Base-by-base conservation (phyloP, 1,284 basidiomycete genomes). In the Amylostereum chailletii region DNA sequence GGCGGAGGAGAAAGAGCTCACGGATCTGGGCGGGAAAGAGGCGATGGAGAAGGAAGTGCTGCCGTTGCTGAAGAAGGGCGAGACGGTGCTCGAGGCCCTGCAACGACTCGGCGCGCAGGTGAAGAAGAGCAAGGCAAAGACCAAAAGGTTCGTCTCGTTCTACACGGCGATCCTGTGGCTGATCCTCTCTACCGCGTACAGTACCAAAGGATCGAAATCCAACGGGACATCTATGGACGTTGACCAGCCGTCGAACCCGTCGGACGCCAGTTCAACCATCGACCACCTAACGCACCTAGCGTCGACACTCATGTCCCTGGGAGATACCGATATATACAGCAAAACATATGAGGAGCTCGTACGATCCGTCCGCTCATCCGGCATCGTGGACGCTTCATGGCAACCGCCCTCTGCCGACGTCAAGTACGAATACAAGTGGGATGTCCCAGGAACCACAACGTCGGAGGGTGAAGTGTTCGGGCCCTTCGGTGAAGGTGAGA, bases 81-180 rank as follows among this genome's bases (percentile, higher is more conserved):
- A 99, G 69, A 89, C 89, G 0, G 89, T 98, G 1, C 71, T 97
- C 29, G 89, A 92, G 62, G 90, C 93, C 3, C 66, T 99, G 49
- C 91, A 94, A 56, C 79, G 95, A 26, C 68, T 97, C 1, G 95
- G 95, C 7, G 72, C 70, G 3, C 76, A 76, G 55, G 75, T 80
- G 29, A 91, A 88, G 67, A 84, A 80, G 66, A 69, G 65, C 42
- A 65, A 71, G 34, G 62, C 59, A 29, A 69, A 69, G 47, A 72
- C 69, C 59, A 66, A 64, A 45, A 48, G 48, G 77, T 77, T 57
- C 51, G 74, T 10, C 9, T 19, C 0, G 11, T 11, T 9, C 8
- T 19, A 37, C 36, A 37, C 7, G 1, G 11, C 27, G 29, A 4
- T 10, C 30, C 34, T 41, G 41, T 19, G 19, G 19, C 19, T 19